phyloP scores from a whole-genome alignment of 352 stramenopile species.

The Phytophthora pseudosyringae region DNA sequence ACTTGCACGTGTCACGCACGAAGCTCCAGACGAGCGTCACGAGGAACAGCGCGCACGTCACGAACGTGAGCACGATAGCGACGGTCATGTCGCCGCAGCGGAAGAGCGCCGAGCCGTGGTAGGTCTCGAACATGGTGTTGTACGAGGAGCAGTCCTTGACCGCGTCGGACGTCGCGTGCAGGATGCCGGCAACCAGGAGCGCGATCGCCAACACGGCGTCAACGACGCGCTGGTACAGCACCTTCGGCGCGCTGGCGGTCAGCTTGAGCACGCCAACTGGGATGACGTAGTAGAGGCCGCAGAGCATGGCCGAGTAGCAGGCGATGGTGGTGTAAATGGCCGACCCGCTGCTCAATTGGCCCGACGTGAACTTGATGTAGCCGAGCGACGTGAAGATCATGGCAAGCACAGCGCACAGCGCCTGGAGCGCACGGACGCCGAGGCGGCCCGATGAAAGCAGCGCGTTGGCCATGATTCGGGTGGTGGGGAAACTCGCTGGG shows the following conservation, averaged over 20 bases:
- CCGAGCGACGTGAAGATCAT: constrained; percentile 59
- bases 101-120: constrained; percentile 51
- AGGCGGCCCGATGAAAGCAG: constrained; percentile 29
- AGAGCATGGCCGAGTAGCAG: constrained; percentile 51
- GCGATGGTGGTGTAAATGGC: constrained; percentile 48
- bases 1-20: constrained; percentile 29
- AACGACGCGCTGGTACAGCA: constrained; percentile 42
- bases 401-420: constrained; percentile 31
- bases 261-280: constrained; percentile 34
- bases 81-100: constrained; percentile 50
- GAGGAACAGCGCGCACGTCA: constrained; percentile 44
- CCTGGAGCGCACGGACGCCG: constrained; percentile 39
- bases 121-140: constrained; percentile 51
- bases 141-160: constrained; percentile 47
- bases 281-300: constrained; percentile 46
- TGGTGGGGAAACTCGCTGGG: background rate
- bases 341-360: constrained; percentile 43
- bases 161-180: constrained; percentile 39
- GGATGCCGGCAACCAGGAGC: constrained; percentile 43
- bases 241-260: constrained; percentile 25
- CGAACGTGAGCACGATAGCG: constrained; percentile 48
- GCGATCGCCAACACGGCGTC: constrained; percentile 33
- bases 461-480: constrained; percentile 12
- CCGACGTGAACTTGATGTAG: constrained; percentile 49
- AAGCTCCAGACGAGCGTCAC: constrained; percentile 46